Percentiles rank a stretch among this genome's conserved stretches.
phyloP scores from a whole-genome alignment of 2,329 filamentous ascomycete species.

The Penicillium hesseltinei region DNA sequence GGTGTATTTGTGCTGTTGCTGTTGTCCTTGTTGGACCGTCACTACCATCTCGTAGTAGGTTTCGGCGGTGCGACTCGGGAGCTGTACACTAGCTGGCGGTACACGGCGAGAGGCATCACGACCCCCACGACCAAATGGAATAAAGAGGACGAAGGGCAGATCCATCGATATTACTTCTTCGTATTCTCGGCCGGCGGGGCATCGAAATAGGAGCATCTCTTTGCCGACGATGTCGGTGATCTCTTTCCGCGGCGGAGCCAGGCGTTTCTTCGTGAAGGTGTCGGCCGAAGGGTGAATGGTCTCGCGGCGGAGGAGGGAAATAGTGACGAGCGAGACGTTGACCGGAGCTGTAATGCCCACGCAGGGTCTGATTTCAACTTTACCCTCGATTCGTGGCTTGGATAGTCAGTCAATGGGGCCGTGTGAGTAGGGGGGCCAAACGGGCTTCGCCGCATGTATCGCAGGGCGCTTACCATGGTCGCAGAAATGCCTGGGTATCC shows the following conservation, averaged over 20 bases:
- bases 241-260: conserved; percentile 86
- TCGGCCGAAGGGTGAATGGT: conserved; percentile 96
- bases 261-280: conserved; percentile 85
- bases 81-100: conserved; percentile 84
- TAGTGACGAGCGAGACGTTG: conserved; percentile 85
- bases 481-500: conserved; percentile 98
- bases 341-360: conserved; percentile 85
- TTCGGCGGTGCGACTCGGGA: conserved; percentile 91
- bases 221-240: conserved; percentile 91
- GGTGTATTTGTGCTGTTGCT: conserved; percentile 81
- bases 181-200: conserved; percentile 75
- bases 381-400: conserved; percentile 94
- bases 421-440: not conserved
- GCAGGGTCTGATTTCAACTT: conserved; percentile 90
- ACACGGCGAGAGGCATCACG: conserved; percentile 87
- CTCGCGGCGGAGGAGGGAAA: conserved; percentile 89
- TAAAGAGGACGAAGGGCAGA: conserved; percentile 93
- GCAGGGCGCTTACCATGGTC: conserved; percentile 71
- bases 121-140: conserved; percentile 87
- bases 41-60: conserved; percentile 97
- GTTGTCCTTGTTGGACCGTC: conserved; percentile 85
- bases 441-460: conserved; percentile 1
- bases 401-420: conserved; percentile 12
- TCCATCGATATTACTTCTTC: conserved; percentile 95
- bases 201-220: conserved; percentile 88